phyloP scores from a whole-genome alignment of 108 stramenopile species.

The Cylindrotheca closterium region DNA sequence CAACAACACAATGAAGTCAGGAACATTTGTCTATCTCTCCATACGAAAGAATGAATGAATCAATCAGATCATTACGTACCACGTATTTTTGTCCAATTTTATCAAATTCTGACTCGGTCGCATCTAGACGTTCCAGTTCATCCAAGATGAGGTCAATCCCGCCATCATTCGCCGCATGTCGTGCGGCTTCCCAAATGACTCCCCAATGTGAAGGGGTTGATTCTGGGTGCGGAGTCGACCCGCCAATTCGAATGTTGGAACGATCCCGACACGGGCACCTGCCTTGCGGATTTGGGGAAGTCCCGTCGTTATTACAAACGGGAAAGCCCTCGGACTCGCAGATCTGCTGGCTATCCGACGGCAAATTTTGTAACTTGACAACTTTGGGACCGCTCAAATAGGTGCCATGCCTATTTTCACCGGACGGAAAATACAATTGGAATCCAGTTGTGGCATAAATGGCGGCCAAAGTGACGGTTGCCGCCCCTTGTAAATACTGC shows the following conservation, averaged over 20 bases:
- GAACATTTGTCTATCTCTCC: no score
- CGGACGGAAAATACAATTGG: neutral
- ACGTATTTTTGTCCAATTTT: conserved; percentile 14
- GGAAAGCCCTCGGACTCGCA: no score
- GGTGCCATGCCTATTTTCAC: neutral
- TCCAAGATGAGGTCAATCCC: conserved; percentile 16
- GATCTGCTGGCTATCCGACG: no score
- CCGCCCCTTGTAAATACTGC: conserved; percentile 23
- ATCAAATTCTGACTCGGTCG: neutral
- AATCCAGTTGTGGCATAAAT: conserved; percentile 29
- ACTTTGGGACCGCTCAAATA: neutral
- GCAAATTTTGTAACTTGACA: neutral
- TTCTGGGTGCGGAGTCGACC: conserved; percentile 4
- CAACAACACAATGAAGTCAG: no score
- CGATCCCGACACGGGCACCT: conserved; percentile 3
- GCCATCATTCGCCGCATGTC: conserved; percentile 26
- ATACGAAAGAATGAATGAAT: no score
- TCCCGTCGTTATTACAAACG: conserved; percentile 1
- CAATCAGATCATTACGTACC: no score
- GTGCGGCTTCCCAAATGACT: conserved; percentile 15
- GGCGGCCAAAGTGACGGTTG: conserved; percentile 19
- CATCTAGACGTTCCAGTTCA: conserved; percentile 1
- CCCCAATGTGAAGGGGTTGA: conserved; percentile 32
- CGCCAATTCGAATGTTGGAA: neutral
- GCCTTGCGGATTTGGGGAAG: no score